Evolutionary conservation across 441 rosid genomes (phyloP).

Genomic region (Sinapis alba): DNA sequence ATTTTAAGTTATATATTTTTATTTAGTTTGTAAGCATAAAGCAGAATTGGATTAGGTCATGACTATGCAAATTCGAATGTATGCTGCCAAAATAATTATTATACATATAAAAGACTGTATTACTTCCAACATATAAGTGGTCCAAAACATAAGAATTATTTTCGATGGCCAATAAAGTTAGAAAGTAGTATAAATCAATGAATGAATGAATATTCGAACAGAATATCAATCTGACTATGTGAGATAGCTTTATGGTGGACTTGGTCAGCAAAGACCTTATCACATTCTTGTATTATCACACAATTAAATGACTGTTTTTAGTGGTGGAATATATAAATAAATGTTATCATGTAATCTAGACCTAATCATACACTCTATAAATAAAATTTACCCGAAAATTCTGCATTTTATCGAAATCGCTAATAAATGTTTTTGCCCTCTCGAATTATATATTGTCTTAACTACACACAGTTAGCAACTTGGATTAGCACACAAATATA

Average conservation of each 20-base stretch:
- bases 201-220: slow-evolving; percentile 15
- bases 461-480: neutral
- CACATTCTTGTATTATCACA: slow-evolving; percentile 17
- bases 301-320: neutral
- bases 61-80: neutral
- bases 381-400: neutral
- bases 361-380: neutral
- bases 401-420: neutral
- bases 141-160: neutral
- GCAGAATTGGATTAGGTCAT: neutral
- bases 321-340: neutral
- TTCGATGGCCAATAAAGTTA: neutral
- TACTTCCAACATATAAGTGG: neutral
- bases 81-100: neutral
- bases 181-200: neutral
- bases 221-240: slow-evolving; percentile 13
- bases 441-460: neutral
- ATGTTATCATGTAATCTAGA: neutral
- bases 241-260: slow-evolving; percentile 25
- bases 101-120: neutral
- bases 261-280: slow-evolving; percentile 31
- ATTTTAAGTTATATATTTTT: neutral
- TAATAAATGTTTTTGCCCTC: neutral
- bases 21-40: neutral
- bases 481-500: neutral